Percentiles rank a stretch among this genome's conserved stretches.
Evolutionary conservation across 148 eudicot genomes (phyloP).

Genomic region (Rhododendron vialii): DNA sequence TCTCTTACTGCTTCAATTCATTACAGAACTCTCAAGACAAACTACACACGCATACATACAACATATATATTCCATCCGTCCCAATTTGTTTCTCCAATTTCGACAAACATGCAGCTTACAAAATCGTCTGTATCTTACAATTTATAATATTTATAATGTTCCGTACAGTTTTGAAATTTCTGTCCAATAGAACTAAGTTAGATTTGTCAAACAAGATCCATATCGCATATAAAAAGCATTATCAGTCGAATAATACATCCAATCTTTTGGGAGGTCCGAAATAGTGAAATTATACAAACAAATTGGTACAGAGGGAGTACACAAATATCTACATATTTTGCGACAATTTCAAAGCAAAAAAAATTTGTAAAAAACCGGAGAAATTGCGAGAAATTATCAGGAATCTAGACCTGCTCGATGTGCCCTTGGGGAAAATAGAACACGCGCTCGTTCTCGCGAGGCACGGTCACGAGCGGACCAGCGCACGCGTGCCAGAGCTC

Average conservation of each 20-base stretch:
- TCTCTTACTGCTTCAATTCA: not conserved
- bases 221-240: not conserved
- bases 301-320: not conserved
- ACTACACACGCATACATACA: not conserved
- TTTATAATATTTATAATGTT: no score
- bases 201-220: no score
- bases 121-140: not conserved
- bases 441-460: constrained; percentile 63
- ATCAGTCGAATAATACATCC: not conserved
- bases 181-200: no score
- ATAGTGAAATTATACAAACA: not conserved
- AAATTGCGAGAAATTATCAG: not conserved
- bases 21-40: not conserved
- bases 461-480: constrained; percentile 93
- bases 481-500: constrained; percentile 98
- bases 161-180: not conserved
- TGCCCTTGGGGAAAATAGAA: constrained; percentile 97
- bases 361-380: not conserved
- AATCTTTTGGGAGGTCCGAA: not conserved
- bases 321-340: not conserved
- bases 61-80: not conserved
- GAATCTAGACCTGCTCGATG: constrained; percentile 76
- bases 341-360: not conserved
- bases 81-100: not conserved
- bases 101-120: not conserved